phyloP scores from a whole-genome alignment of 2,329 filamentous ascomycete species.

The Septoria linicola region DNA sequence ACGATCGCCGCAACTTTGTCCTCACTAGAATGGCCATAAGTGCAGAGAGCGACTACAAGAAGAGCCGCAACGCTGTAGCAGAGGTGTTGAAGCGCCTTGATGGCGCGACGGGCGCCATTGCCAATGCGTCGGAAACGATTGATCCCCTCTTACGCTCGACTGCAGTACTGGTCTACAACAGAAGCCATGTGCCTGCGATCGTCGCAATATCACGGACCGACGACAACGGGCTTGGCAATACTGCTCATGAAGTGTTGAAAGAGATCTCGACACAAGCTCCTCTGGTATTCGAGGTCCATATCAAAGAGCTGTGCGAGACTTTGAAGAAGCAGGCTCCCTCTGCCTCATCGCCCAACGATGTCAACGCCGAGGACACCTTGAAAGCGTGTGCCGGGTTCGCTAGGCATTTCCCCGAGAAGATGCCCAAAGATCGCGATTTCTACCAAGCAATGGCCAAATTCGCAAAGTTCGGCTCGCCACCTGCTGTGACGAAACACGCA shows the following conservation, averaged over 20 bases:
- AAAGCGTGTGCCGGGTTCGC: slow-evolving; percentile 94
- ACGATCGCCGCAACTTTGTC: slow-evolving; percentile 87
- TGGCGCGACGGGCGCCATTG: slow-evolving; percentile 58
- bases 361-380: slow-evolving; percentile 79
- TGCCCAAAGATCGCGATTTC: slow-evolving; percentile 79
- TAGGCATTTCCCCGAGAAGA: slow-evolving; percentile 77
- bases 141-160: slow-evolving; percentile 79
- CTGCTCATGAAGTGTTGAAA: slow-evolving; percentile 84
- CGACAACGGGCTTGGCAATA: slow-evolving; percentile 70
- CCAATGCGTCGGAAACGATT: slow-evolving; percentile 72
- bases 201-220: slow-evolving; percentile 84
- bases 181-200: slow-evolving; percentile 87
- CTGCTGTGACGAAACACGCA: slow-evolving; percentile 87
- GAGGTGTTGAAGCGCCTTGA: slow-evolving; percentile 72
- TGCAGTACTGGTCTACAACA: slow-evolving; percentile 85
- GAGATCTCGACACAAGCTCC: slow-evolving; percentile 89
- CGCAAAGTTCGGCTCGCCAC: slow-evolving; percentile 75
- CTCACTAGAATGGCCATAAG: slow-evolving; percentile 83
- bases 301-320: slow-evolving; percentile 85
- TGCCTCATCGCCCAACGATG: slow-evolving; percentile 64
- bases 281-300: slow-evolving; percentile 86
- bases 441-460: slow-evolving; percentile 78
- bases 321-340: slow-evolving; percentile 78
- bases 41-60: slow-evolving; percentile 86
- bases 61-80: slow-evolving; percentile 83